Conservation (phyloP, 2,329 filamentous ascomycete genomes). For the Fusarium avenaceum region DNA sequence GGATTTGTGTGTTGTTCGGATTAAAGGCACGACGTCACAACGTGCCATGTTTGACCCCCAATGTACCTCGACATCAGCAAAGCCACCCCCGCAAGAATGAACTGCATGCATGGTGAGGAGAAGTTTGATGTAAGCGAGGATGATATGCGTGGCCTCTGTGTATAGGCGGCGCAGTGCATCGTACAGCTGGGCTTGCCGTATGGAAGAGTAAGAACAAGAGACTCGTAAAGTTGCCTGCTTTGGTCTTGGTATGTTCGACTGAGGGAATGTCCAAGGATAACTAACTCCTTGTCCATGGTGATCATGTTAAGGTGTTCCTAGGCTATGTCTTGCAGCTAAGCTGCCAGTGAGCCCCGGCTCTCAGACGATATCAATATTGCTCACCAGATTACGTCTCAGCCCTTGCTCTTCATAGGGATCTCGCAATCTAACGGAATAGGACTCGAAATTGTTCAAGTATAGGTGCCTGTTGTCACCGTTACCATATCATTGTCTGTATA, state of each 20-base stretch:
- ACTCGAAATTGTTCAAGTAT: not conserved
- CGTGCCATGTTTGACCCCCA: constrained; percentile 5
- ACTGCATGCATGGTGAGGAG: not conserved
- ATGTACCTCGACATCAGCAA: constrained; percentile 4
- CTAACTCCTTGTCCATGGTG: not conserved
- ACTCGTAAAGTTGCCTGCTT: not conserved
- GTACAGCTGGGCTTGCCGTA: not conserved
- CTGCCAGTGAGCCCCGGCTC: not conserved
- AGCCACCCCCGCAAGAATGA: constrained; percentile 1
- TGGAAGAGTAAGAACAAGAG: not conserved
- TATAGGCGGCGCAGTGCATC: constrained; percentile 18
- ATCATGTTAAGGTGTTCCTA: not conserved
- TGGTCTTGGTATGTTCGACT: not conserved
- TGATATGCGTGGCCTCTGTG: constrained; percentile 4
- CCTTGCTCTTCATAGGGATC: not conserved
- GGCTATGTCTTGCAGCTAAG: not conserved
- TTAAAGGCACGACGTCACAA: constrained; percentile 20
- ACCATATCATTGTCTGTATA: not conserved
- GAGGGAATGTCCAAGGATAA: not conserved
- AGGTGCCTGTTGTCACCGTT: no score
- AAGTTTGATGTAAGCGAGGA: constrained; percentile 1
- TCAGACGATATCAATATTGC: not conserved
- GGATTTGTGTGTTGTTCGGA: not conserved
- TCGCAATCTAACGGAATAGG: not conserved
- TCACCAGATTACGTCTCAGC: not conserved